These are phyloP conservation scores for Acanthamoeba royreba DNA, from an alignment of 208 protist species.

Conservation along the genomic window DNA sequence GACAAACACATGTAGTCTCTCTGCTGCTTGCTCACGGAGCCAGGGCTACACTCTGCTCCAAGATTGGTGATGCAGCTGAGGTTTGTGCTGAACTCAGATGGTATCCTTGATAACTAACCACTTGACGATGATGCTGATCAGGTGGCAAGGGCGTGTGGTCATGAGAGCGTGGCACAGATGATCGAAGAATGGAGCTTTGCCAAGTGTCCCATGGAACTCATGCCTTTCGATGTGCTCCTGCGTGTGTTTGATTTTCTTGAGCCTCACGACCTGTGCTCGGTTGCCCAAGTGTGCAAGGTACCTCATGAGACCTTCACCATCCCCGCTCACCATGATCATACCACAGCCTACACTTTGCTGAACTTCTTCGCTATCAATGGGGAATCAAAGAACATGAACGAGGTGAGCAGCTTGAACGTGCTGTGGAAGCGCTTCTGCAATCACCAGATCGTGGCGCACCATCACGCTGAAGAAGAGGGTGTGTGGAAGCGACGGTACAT, in stretches of 20 bases:
- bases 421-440: background rate
- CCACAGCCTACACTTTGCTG: background rate
- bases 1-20: background rate
- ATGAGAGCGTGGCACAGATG: background rate
- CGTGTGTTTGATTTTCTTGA: background rate
- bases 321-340: background rate
- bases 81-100: background rate
- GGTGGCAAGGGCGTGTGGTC: background rate
- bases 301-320: background rate
- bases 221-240: background rate
- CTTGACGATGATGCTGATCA: background rate
- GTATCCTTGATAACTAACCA: background rate
- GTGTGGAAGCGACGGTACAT: background rate
- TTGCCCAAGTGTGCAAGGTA: background rate
- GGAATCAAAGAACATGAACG: background rate
- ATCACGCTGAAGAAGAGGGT: background rate
- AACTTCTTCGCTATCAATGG: background rate
- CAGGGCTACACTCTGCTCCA: background rate
- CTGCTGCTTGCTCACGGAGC: background rate
- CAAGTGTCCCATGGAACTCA: background rate
- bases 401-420: background rate
- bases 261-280: background rate
- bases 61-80: background rate
- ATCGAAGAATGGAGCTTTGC: background rate
- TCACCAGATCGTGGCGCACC: background rate